Percentiles rank a stretch among this genome's conserved stretches.
Evolutionary conservation across 176 grass and related monocot species (phyloP).

Genomic region (Avena atlantica): DNA sequence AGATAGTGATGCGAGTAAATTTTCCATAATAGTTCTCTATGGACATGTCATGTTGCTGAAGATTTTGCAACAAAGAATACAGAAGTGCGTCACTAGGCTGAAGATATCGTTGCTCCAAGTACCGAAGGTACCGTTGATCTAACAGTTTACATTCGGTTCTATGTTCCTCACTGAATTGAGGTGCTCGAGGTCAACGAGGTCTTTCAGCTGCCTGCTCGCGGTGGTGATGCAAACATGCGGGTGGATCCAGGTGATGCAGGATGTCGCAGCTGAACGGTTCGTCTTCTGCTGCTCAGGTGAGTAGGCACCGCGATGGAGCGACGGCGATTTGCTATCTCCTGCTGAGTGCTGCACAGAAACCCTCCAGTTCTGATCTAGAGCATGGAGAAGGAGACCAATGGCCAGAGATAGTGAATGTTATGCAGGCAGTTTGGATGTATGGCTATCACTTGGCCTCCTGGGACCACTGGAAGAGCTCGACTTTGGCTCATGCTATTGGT

Average conservation of each 20-base stretch:
- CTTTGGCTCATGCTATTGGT: slow-evolving; percentile 31
- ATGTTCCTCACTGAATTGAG: background rate
- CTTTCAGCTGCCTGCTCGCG: slow-evolving; percentile 40
- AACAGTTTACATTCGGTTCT: background rate
- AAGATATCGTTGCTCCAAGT: too few relatives aligned
- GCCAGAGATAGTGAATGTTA: slow-evolving; percentile 22
- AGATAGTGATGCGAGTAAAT: too few relatives aligned
- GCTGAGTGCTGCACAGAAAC: slow-evolving; percentile 32
- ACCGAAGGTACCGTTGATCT: too few relatives aligned
- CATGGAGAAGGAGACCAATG: background rate
- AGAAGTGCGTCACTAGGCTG: too few relatives aligned
- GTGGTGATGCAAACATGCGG: slow-evolving; percentile 48
- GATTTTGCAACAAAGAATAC: too few relatives aligned
- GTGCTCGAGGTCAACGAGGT: slow-evolving; percentile 5
- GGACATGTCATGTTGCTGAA: too few relatives aligned
- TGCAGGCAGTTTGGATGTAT: slow-evolving; percentile 34
- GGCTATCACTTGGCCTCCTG: slow-evolving; percentile 41
- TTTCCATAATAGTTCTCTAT: too few relatives aligned
- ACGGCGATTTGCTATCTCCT: slow-evolving; percentile 1
- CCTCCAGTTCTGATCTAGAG: slow-evolving; percentile 44
- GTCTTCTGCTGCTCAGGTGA: background rate
- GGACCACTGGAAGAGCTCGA: slow-evolving; percentile 27
- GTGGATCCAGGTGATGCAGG: slow-evolving; percentile 35
- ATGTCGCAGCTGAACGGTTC: background rate
- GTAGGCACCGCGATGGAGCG: background rate